These are phyloP conservation scores for Punctularia strigosozonata DNA, from an alignment of 768 basidiomycete genomes.

Conservation along the genomic window DNA sequence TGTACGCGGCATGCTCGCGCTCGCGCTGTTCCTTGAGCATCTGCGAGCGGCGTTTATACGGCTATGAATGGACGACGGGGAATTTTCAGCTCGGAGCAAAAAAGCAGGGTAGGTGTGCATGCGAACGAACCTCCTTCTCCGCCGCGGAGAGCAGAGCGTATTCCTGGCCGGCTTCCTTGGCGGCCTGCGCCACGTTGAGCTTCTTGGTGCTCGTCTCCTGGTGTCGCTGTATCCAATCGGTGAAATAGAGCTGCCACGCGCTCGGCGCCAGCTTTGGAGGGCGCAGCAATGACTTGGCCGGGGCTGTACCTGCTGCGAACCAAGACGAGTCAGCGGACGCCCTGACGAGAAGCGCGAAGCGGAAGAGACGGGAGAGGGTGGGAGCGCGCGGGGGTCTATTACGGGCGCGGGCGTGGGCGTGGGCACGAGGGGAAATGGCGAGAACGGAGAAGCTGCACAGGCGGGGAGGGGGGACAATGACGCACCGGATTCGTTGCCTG, in stretches of 20 bases:
- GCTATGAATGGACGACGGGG: constrained; percentile 31
- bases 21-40: constrained; percentile 79
- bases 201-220: constrained; percentile 72
- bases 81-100: constrained; percentile 10
- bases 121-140: constrained; percentile 65
- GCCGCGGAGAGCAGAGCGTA: constrained; percentile 69
- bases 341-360: no score
- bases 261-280: constrained; percentile 89
- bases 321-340: no score
- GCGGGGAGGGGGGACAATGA: constrained; percentile 8
- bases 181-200: constrained; percentile 89
- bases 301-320: no score
- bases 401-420: no score
- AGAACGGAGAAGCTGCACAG: neutral
- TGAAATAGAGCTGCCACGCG: constrained; percentile 95
- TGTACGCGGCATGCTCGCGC: constrained; percentile 71
- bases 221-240: constrained; percentile 86
- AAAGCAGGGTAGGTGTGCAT: constrained; percentile 12
- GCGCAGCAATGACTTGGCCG: constrained; percentile 65
- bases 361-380: no score
- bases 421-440: constrained; percentile 7
- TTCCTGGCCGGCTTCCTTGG: constrained; percentile 87
- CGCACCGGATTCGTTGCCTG: constrained; percentile 12
- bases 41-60: constrained; percentile 77
- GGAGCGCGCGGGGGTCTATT: no score